Conservation (phyloP, 805 yeast species). For the Lipomyces orientalis region DNA sequence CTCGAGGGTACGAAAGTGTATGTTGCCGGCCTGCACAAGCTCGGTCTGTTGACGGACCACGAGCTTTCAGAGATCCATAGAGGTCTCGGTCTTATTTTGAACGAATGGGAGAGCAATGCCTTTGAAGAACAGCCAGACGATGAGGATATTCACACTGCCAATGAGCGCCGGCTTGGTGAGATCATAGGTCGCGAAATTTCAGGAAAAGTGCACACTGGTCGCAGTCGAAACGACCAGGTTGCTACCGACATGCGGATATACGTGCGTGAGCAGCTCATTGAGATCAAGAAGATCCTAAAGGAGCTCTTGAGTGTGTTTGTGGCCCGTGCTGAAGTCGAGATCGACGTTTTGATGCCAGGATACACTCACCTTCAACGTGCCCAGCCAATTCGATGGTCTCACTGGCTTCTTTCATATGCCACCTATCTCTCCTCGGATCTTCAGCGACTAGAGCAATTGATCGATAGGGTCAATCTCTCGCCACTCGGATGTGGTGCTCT, state of each 20-base stretch:
- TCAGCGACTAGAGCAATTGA: constrained; percentile 79
- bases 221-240: constrained; percentile 98
- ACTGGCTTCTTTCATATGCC: constrained; percentile 93
- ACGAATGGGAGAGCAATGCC: constrained; percentile 76
- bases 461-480: constrained; percentile 79
- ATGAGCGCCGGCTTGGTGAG: constrained; percentile 97
- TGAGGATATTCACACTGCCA: constrained; percentile 98
- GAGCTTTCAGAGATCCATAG: constrained; percentile 83
- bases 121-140: constrained; percentile 86
- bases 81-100: constrained; percentile 72
- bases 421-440: constrained; percentile 92
- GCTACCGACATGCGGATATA: constrained; percentile 98
- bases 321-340: constrained; percentile 81
- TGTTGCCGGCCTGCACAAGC: constrained; percentile 81
- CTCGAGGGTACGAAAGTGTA: constrained; percentile 92
- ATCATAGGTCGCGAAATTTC: constrained; percentile 90
- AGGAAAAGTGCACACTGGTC: constrained; percentile 99
- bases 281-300: constrained; percentile 61
- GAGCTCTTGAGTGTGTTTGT: constrained; percentile 58
- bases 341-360: constrained; percentile 96
- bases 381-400: constrained; percentile 99
- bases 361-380: constrained; percentile 98
- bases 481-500: constrained; percentile 98
- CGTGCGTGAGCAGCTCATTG: constrained; percentile 75
- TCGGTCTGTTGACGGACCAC: constrained; percentile 71